Base-by-base conservation (phyloP, 208 protist genomes). In the Acanthamoeba sp. region DNA sequence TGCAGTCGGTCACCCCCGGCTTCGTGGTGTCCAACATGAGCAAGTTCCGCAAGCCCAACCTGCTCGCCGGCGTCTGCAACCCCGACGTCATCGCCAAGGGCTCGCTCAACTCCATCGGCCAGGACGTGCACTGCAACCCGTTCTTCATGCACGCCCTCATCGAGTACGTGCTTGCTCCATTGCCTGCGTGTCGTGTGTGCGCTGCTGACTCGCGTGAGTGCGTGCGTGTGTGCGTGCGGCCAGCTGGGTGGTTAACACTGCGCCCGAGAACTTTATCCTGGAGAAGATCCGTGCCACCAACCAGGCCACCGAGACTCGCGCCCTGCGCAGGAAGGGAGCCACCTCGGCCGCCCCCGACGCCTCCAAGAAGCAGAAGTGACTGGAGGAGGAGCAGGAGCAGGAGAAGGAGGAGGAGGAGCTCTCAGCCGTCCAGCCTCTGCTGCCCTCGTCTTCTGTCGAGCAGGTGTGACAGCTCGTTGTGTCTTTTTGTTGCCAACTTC, bases 11-110 rank as follows among this genome's bases (percentile, higher is more conserved):
- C 20, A 93, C 88, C 27, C 88, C 88, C 9, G 88, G 88, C 36
- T 55, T 93, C 29, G 88, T 93, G 59, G 88, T 94, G 34, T 89
- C 73, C 69, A 94, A 94, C 91, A 94, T 94, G 91, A 89, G 73
- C 50, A 94, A 94, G 91, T 55, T 94, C 52, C 64, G 91, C 34
- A 82, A 66, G 71, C 34, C 91, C 48, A 62, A 42, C 38, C 73
- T 94, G 29, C 34, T 78, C 27, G 62, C 22, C 22, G 88, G 88
- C 27, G 88, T 93, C 22, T 69, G 62, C 88, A 93, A 50, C 42
- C 59, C 88, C 12, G 88, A 93, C 16, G 59, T 78, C 36, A 78
- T 69, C 55, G 59, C 88, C 40, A 76, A 69, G 52, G 88, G 88
- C 62, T 93, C 88, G 27, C 62, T 93, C 40, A 57, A 45, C 62